Conservation (phyloP, 495 filamentous ascomycete species). For the Neurospora sp. region DNA sequence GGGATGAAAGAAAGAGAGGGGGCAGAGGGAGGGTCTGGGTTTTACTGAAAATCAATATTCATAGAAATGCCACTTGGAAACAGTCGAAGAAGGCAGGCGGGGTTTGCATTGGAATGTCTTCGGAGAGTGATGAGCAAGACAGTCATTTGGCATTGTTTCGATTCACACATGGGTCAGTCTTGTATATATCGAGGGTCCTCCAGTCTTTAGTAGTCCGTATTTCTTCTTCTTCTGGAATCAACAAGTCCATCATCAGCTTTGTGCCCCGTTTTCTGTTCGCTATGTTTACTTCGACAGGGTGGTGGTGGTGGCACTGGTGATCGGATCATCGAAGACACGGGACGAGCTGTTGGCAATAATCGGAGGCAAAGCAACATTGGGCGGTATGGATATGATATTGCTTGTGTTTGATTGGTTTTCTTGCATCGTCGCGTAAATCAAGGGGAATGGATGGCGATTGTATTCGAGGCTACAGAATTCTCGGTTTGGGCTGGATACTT, state of each 20-base stretch:
- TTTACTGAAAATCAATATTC: too few species aligned
- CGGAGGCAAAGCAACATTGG: background rate
- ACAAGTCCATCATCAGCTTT: background rate
- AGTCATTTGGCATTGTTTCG: background rate
- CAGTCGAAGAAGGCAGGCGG: too few species aligned
- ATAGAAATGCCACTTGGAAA: too few species aligned
- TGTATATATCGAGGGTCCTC: background rate
- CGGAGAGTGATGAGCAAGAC: background rate
- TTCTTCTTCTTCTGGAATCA: background rate
- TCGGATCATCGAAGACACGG: background rate
- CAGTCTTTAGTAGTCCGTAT: background rate
- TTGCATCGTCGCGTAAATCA: rapidly evolving
- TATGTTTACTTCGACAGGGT: background rate
- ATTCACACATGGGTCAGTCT: background rate
- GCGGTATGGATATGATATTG: background rate
- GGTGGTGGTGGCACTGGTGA: background rate
- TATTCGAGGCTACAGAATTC: background rate
- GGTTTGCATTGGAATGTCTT: too few species aligned
- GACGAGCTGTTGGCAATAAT: background rate
- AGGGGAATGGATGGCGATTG: background rate
- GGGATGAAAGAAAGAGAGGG: too few species aligned
- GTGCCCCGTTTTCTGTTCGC: background rate
- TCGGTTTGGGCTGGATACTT: background rate
- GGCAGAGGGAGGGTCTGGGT: too few species aligned
- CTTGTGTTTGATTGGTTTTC: background rate